Evolutionary conservation across 352 stramenopile species (phyloP).

Genomic region (Globisporangium apiculatum): DNA sequence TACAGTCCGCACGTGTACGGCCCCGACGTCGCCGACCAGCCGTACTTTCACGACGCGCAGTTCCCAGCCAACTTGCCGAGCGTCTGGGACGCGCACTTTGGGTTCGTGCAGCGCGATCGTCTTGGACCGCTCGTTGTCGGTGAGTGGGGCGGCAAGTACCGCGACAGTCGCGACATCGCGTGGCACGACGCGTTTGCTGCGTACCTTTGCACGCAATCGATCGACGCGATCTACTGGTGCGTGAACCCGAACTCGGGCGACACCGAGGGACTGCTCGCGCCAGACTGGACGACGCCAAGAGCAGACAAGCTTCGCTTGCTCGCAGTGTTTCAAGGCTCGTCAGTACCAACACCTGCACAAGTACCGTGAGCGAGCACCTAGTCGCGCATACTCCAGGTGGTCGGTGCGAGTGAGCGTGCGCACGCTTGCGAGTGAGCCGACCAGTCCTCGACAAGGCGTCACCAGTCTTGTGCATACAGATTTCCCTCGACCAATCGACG

Average conservation of each 20-base stretch:
- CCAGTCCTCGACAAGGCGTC: too few species aligned
- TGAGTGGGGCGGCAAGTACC: slow-evolving; percentile 51
- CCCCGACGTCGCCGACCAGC: slow-evolving; percentile 30
- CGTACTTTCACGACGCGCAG: slow-evolving; percentile 31
- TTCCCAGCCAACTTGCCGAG: slow-evolving; percentile 40
- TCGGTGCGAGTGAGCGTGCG: too few species aligned
- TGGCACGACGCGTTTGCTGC: slow-evolving; percentile 43
- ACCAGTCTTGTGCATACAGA: too few species aligned
- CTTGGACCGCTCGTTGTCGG: slow-evolving; percentile 40
- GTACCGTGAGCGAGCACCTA: too few species aligned
- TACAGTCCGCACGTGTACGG: slow-evolving; percentile 52
- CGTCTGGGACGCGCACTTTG: slow-evolving; percentile 59
- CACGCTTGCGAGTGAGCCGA: too few species aligned
- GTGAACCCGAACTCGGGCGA: slow-evolving; percentile 60
- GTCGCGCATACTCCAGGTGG: too few species aligned
- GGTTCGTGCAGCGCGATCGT: slow-evolving; percentile 25
- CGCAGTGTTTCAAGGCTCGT: slow-evolving; percentile 28
- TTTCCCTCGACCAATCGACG: too few species aligned
- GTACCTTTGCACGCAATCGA: slow-evolving; percentile 22
- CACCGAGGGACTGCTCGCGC: slow-evolving; percentile 44
- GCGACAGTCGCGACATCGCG: slow-evolving; percentile 21
- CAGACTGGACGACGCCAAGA: slow-evolving; percentile 50
- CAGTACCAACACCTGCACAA: too few species aligned
- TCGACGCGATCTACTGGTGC: slow-evolving; percentile 55
- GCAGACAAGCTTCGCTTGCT: slow-evolving; percentile 37